Percentiles rank a stretch among this genome's conserved stretches.
phyloP scores from a whole-genome alignment of 257 asterid species.

The Nicotiana sylvestris region DNA sequence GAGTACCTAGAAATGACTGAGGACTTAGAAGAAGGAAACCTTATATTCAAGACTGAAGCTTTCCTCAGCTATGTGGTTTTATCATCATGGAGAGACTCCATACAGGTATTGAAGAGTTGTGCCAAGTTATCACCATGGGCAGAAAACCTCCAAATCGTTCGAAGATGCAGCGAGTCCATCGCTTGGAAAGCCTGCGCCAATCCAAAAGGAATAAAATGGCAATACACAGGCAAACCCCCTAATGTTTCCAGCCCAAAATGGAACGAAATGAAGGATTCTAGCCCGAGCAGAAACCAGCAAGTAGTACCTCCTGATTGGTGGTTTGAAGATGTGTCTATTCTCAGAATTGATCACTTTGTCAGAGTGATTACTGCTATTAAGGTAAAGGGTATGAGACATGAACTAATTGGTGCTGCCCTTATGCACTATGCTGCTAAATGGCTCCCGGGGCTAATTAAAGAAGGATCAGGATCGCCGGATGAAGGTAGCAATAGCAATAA shows the following conservation, averaged over 20 bases:
- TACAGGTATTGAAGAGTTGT: conserved; percentile 64
- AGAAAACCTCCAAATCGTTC: conserved; percentile 80
- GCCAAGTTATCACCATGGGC: conserved; percentile 94
- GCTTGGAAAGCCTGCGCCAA: conserved; percentile 99
- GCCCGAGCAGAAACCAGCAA: conserved; percentile 64
- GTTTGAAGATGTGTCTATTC: conserved; percentile 86
- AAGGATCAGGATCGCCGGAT: conserved; percentile 29
- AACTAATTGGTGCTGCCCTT: conserved; percentile 70
- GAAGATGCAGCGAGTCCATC: conserved; percentile 89
- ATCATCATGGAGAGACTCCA: conserved; percentile 94
- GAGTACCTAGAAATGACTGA: conserved; percentile 96
- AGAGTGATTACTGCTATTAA: conserved; percentile 82
- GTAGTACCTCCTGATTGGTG: conserved; percentile 96
- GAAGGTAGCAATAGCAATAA: conserved; percentile 30
- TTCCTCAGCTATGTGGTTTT: conserved; percentile 89
- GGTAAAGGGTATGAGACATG: conserved; percentile 88
- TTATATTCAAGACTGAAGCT: conserved; percentile 92
- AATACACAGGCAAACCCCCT: conserved; percentile 61
- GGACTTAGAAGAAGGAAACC: conserved; percentile 91
- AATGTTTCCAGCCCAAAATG: conserved; percentile 77
- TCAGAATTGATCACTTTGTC: conserved; percentile 85
- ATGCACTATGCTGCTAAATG: conserved; percentile 72
- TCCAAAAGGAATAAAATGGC: conserved; percentile 95
- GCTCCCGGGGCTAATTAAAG: conserved; percentile 66
- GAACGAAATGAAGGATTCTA: conserved; percentile 69